phyloP scores from a whole-genome alignment of 768 basidiomycete species.

The Leccinum sublutescens region DNA sequence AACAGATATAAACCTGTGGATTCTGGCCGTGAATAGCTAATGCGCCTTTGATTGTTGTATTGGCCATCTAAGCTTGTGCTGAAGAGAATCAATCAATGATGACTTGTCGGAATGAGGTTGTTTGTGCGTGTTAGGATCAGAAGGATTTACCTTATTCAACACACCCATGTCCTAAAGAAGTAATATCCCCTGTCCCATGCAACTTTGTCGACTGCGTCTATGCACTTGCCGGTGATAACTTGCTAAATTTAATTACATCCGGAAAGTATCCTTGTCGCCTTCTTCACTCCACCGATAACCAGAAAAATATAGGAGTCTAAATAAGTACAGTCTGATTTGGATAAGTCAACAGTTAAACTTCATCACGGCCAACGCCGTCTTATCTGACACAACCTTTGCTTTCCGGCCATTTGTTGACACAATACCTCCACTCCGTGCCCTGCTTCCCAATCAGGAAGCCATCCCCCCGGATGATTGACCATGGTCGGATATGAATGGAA shows the following conservation, averaged over 20 bases:
- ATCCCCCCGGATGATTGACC: no score
- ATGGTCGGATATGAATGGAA: no score
- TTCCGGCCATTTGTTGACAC: background rate
- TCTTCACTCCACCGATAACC: background rate
- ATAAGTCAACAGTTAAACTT: background rate
- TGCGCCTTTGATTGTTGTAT: conserved; percentile 87
- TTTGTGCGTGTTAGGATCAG: conserved; percentile 25
- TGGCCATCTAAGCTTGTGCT: conserved; percentile 61
- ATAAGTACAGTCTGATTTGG: background rate
- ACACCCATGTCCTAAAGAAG: background rate
- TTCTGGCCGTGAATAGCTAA: conserved; percentile 94
- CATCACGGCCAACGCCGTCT: background rate
- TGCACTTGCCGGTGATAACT: no score
- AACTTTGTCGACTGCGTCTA: no score
- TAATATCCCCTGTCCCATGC: background rate
- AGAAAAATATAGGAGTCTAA: background rate
- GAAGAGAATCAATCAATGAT: background rate
- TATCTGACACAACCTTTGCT: background rate
- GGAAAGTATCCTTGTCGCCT: background rate
- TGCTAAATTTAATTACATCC: background rate
- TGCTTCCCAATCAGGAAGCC: background rate
- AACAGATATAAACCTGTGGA: conserved; percentile 70
- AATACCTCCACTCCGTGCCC: background rate
- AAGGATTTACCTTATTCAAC: conserved; percentile 31
- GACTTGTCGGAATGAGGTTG: conserved; percentile 1